These are phyloP conservation scores for Raddia distichophylla DNA, from an alignment of 176 grass and related monocot genomes.

Conservation along the genomic window DNA sequence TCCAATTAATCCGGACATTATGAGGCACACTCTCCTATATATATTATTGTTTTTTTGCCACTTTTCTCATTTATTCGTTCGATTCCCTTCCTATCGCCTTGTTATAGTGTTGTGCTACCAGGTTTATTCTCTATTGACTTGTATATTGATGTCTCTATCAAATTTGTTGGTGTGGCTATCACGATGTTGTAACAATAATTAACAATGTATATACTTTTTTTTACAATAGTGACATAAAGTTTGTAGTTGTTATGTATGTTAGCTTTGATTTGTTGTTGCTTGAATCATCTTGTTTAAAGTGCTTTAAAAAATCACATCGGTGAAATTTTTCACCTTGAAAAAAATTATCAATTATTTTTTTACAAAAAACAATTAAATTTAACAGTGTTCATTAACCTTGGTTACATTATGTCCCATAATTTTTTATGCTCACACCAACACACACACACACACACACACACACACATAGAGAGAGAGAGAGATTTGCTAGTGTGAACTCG, in stretches of 20 bases:
- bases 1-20: conserved; percentile 33
- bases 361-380: background rate
- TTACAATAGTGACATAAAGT: background rate
- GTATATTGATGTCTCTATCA: background rate
- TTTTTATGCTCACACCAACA: too few relatives aligned
- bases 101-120: conserved; percentile 38
- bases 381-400: background rate
- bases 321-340: background rate
- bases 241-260: background rate
- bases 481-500: too few relatives aligned
- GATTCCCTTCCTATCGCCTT: conserved; percentile 36
- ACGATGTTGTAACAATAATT: background rate
- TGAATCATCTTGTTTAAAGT: background rate
- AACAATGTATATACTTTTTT: background rate
- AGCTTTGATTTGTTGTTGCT: background rate
- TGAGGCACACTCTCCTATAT: background rate
- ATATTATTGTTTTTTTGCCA: background rate
- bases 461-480: too few relatives aligned
- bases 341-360: background rate
- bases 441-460: too few relatives aligned
- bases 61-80: conserved; percentile 15
- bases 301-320: background rate
- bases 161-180: background rate
- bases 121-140: conserved; percentile 26
- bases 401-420: too few relatives aligned